A percentile compares a stretch with the other conserved stretches of the same genome.
Conservation (phyloP, 2,329 filamentous ascomycete species). For the Sclerotinia borealis region DNA sequence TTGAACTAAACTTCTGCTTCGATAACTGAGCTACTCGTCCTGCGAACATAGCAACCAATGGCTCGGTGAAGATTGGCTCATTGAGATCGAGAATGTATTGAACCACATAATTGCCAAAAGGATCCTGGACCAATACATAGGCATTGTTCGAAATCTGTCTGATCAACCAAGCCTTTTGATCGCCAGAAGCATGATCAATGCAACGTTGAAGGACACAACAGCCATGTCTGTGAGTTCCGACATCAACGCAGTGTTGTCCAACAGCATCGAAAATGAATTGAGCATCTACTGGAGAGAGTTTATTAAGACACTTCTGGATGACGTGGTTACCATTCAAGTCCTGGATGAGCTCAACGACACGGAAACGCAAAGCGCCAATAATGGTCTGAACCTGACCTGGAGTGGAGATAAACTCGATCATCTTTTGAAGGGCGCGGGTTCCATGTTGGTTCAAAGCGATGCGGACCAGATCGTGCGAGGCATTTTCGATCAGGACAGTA, state of each 20-base stretch:
- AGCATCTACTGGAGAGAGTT: conserved; percentile 74
- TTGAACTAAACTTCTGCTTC: conserved; percentile 98
- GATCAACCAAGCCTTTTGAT: conserved; percentile 84
- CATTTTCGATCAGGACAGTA: conserved; percentile 85
- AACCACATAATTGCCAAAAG: conserved; percentile 97
- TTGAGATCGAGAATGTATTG: conserved; percentile 97
- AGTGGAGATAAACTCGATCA: conserved; percentile 95
- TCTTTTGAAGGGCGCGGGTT: conserved; percentile 94
- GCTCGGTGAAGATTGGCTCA: conserved; percentile 81
- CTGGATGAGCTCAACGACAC: conserved; percentile 91
- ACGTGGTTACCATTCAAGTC: conserved; percentile 98
- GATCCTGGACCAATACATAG: conserved; percentile 87
- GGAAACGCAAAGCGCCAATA: conserved; percentile 72
- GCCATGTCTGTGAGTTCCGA: conserved; percentile 94
- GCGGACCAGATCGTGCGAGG: conserved; percentile 77
- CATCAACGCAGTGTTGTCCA: conserved; percentile 76
- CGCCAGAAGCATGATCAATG: conserved; percentile 90
- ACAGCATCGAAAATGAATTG: conserved; percentile 98
- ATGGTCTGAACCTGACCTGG: conserved; percentile 80
- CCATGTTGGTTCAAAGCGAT: conserved; percentile 97
- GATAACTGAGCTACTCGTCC: conserved; percentile 67
- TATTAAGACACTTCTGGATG: conserved; percentile 98
- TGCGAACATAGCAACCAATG: conserved; percentile 74
- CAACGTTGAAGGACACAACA: conserved; percentile 97
- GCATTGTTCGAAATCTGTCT: conserved; percentile 81